Evolutionary conservation across 768 basidiomycete genomes (phyloP), one percentile per base, ranked within the genome.

Genomic region (Inosperma sp.): DNA sequence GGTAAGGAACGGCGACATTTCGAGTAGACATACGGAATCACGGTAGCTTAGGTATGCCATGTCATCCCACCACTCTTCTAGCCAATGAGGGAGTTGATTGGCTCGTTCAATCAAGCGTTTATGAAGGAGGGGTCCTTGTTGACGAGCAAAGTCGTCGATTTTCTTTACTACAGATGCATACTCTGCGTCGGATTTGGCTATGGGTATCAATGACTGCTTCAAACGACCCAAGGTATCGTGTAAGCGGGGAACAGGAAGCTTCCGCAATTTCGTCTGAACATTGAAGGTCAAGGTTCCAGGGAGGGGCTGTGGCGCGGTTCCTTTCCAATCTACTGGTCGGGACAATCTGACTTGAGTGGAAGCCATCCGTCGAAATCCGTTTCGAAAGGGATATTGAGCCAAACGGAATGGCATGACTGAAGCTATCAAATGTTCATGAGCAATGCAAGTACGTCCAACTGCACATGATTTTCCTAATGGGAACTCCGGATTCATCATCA

Each of bases 11-110:
- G 39, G 56, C 37, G 34, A 45, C 3, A 46, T 8, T 33, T 16
- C 25, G 23, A 1, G 14, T 25, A 47, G 8, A 62, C 82, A 46
- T 57, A 88, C 89, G 43, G 90, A 84, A 58, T 94, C 93, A 46
- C 93, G 73, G 64, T 93, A 97, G 4, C 81, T 77, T 59, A 93
- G 74, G 62, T 96, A 97, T 1, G 73, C 89, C 13, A 63, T 66
- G 56, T 90, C 84, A 64, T 97, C 93, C 93, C 94, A 97, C 92
- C 94, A 96, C 51, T 88, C 80, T 58, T 91, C 88, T 21, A 97
- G 72, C 93, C 93, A 97, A 59, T 91, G 87, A 30, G 76, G 72
- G 37, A 71, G 78, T 53, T 78, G 75, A 21, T 69, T 69, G 14
- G 79, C 75, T 36, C 80, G 74, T 34, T 75, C 64, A 54, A 83